phyloP scores from a whole-genome alignment of 2,329 filamentous ascomycete genomes.

The Fusarium pseudograminearum region DNA sequence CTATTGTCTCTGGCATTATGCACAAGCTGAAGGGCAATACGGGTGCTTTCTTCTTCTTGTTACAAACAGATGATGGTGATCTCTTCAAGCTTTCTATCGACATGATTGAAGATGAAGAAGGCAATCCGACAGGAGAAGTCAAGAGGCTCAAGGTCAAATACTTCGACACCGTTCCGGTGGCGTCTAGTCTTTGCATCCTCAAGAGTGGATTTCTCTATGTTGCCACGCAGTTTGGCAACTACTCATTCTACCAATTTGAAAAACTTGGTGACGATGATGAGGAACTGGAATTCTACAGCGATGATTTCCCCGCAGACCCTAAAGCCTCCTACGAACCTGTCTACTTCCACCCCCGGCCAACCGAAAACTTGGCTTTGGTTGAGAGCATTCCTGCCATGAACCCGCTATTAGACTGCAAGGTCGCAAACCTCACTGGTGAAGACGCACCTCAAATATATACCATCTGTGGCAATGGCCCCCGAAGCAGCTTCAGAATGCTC shows the following conservation, averaged over 20 bases:
- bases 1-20: constrained; percentile 92
- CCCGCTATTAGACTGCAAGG: constrained; percentile 89
- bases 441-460: constrained; percentile 98
- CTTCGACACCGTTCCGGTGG: constrained; percentile 94
- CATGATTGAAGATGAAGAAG: constrained; percentile 84
- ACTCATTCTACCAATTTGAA: constrained; percentile 96
- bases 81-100: constrained; percentile 96
- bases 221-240: constrained; percentile 91
- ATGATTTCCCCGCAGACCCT: constrained; percentile 82
- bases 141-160: constrained; percentile 92
- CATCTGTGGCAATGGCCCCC: constrained; percentile 86
- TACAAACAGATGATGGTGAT: constrained; percentile 98
- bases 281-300: constrained; percentile 86
- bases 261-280: constrained; percentile 96
- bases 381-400: constrained; percentile 91
- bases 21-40: constrained; percentile 87
- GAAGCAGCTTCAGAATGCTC: constrained; percentile 90
- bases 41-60: constrained; percentile 94
- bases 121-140: constrained; percentile 84
- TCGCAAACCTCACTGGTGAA: constrained; percentile 89
- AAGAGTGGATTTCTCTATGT: constrained; percentile 97
- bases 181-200: constrained; percentile 88
- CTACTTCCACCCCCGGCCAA: constrained; percentile 84
- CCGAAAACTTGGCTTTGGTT: constrained; percentile 86
- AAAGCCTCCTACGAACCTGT: constrained; percentile 78